These are phyloP conservation scores for Hypoxylon sp. DNA, from an alignment of 2,329 filamentous ascomycete species.

Conservation along the genomic window DNA sequence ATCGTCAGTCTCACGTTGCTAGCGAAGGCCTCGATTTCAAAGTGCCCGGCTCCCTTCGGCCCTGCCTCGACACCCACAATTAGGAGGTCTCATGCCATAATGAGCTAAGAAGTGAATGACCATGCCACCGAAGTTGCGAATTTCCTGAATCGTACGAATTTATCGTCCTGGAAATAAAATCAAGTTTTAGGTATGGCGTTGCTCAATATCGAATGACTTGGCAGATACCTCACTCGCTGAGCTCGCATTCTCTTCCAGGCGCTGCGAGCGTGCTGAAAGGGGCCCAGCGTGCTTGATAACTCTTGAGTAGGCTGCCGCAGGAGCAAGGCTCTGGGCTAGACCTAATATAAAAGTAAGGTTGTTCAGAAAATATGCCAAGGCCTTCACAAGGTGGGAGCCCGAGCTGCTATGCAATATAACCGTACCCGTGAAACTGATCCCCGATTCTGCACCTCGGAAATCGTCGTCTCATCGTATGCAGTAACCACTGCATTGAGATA, in stretches of 20 bases:
- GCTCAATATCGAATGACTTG: slow-evolving; percentile 4
- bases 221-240: background rate
- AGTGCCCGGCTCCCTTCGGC: slow-evolving; percentile 22
- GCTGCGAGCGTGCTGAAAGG: background rate
- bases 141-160: background rate
- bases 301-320: slow-evolving; percentile 13
- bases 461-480: slow-evolving; percentile 30
- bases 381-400: slow-evolving; percentile 13
- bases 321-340: slow-evolving; percentile 31
- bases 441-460: slow-evolving; percentile 39
- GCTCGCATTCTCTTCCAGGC: background rate
- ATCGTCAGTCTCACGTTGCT: slow-evolving; percentile 17
- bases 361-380: slow-evolving; percentile 40
- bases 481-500: slow-evolving; percentile 20
- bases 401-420: slow-evolving; percentile 39
- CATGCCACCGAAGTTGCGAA: slow-evolving; percentile 1
- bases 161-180: background rate
- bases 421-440: slow-evolving; percentile 31
- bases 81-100: slow-evolving; percentile 5
- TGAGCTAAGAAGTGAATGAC: slow-evolving; percentile 1
- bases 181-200: slow-evolving; percentile 1
- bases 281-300: slow-evolving; percentile 1
- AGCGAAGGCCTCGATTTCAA: slow-evolving; percentile 27
- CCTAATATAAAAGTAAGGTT: slow-evolving; percentile 37
- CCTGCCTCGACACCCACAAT: slow-evolving; percentile 13